Evolutionary conservation across 805 yeast species (phyloP).

Genomic region (Maudiozyma bulderi): DNA sequence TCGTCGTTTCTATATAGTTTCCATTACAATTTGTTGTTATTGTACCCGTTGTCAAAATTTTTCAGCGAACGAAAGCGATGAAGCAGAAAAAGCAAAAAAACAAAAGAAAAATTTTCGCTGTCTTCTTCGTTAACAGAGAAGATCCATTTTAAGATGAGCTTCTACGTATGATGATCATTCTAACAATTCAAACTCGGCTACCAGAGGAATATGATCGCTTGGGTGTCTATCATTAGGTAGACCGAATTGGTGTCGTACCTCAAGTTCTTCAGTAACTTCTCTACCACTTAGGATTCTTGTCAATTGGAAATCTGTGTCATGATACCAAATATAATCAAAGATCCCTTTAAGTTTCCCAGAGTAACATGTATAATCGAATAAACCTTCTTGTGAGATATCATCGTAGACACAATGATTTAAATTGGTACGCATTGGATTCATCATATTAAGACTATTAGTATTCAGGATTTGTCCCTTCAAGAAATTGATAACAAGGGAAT

Average conservation of each 20-base stretch:
- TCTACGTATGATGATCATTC: background rate
- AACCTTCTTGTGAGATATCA: slow-evolving; percentile 18
- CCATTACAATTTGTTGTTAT: too few species aligned
- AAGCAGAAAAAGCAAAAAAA: background rate
- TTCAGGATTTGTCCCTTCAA: slow-evolving; percentile 28
- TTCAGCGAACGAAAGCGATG: background rate
- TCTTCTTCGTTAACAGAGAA: background rate
- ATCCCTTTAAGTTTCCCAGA: slow-evolving; percentile 42
- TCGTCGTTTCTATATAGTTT: too few species aligned
- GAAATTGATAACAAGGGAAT: slow-evolving; percentile 41
- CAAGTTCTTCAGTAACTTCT: slow-evolving; percentile 24
- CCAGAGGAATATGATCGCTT: slow-evolving; percentile 42
- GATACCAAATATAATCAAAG: slow-evolving; percentile 52
- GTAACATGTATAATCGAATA: slow-evolving; percentile 36
- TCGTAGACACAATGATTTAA: slow-evolving; percentile 27
- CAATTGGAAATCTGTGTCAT: slow-evolving; percentile 32
- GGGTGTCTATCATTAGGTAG: slow-evolving; percentile 53
- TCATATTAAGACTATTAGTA: slow-evolving; percentile 20
- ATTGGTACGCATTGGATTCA: slow-evolving; percentile 27
- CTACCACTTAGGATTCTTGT: slow-evolving; percentile 42
- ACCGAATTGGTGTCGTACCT: slow-evolving; percentile 25
- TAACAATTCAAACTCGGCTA: slow-evolving; percentile 29
- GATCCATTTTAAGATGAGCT: background rate
- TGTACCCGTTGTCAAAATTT: background rate
- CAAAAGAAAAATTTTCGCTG: background rate